Evolutionary conservation across 2,329 filamentous ascomycete species (phyloP), one percentile per base, ranked within the genome.

Genomic region (Sporothrix globosa): DNA sequence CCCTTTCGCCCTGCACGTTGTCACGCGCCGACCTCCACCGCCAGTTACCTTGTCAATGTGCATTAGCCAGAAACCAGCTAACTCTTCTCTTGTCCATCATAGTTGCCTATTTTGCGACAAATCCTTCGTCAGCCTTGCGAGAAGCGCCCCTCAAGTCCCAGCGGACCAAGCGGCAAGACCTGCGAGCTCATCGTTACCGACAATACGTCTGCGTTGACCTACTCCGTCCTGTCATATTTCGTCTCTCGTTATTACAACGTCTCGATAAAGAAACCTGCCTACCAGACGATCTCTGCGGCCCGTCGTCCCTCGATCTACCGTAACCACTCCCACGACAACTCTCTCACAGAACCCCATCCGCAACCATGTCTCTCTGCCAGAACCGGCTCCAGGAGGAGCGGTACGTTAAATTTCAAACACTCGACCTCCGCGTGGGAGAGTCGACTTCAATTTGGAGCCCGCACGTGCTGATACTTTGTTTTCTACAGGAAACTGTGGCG

Each of bases 351-450:
- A 21, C 4, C 46, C 5, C 48, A 53, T 17, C 24, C 17, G n/a
- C 4, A 68, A 80, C 70, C 72, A 97, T 97, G 93, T 91, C 93
- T 76, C 87, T 98, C 68, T 97, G 93, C 79, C 88, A 91, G 78
- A 96, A 96, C 78, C 88, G 95, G 72, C 86, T 97, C 52, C 91
- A 93, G 74, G 93, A 97, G 81, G 93, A 97, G 84, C 86, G 93
- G 92, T 94, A 85, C 74, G 87, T 81, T 54, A 0, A 27, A 2
- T 5, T 34, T n/a, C 54, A 30, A 10, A 21, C 58, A 10, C 5
- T 27, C 7, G n/a, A 27, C 19, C 3, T 63, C 3, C 27, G 21
- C 19, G 34, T 14, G 11, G 10, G 21, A 11, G 6, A 13, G 10
- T 19, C 48, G 9, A 7, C 14, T 52, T 34, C 4, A 5, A 34